Evolutionary conservation across 306 rosid species (phyloP).

Genomic region (Ammopiptanthus mongolicus): DNA sequence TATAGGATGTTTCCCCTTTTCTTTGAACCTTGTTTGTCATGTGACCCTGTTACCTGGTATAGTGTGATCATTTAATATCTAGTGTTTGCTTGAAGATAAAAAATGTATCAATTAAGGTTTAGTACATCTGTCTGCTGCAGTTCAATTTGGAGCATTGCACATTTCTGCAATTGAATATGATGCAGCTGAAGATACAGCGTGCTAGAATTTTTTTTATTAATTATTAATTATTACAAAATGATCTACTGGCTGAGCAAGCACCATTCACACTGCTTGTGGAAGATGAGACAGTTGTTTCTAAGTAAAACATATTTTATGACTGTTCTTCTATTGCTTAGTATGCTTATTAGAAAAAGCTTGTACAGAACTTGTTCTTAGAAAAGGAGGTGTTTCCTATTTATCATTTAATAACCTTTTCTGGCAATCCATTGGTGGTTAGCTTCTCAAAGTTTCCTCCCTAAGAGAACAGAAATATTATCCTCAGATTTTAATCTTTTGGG

Average conservation of each 20-base stretch:
- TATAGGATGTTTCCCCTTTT: background rate
- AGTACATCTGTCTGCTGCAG: background rate
- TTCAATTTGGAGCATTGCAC: background rate
- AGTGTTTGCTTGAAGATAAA: background rate
- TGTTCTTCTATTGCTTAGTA: background rate
- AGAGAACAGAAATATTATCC: background rate
- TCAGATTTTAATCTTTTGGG: background rate
- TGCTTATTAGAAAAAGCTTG: background rate
- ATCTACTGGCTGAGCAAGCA: background rate
- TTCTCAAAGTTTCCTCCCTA: background rate
- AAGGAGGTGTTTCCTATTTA: background rate
- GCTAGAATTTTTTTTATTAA: background rate
- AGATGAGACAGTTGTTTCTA: background rate
- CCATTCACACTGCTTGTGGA: conserved; percentile 5
- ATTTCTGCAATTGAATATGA: background rate
- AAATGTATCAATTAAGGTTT: background rate
- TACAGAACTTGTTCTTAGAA: background rate
- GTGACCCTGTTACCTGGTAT: background rate
- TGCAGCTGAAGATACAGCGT: background rate
- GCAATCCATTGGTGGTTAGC: background rate
- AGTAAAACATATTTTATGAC: background rate
- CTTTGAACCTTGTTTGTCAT: conserved; percentile 1
- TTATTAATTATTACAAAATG: background rate
- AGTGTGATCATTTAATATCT: background rate
- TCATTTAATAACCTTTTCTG: background rate